Evolutionary conservation across 208 protist species (phyloP).

Genomic region (Leishmania mexicana): DNA sequence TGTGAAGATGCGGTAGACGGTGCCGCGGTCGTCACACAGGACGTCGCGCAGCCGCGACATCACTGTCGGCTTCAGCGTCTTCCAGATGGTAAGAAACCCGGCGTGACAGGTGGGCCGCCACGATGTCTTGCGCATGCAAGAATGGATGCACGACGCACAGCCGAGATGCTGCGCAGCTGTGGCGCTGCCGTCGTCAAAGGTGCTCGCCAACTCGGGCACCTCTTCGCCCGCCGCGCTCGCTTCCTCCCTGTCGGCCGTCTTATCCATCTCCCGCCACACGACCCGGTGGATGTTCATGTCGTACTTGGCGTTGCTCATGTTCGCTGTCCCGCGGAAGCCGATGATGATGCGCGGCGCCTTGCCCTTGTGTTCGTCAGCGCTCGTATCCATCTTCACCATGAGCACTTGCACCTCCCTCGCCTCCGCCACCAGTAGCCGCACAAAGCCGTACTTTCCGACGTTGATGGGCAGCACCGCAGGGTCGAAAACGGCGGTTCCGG

Average conservation of each 20-base stretch:
- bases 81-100: slow-evolving; percentile 88
- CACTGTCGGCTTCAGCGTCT: slow-evolving; percentile 57
- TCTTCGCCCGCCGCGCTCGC: not conserved
- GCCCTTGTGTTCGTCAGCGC: slow-evolving; percentile 36
- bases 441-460: slow-evolving; percentile 84
- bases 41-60: slow-evolving; percentile 48
- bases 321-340: slow-evolving; percentile 87
- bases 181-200: slow-evolving; percentile 19
- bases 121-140: slow-evolving; percentile 27
- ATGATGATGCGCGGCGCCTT: slow-evolving; percentile 86
- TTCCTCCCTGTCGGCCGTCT: slow-evolving; percentile 1
- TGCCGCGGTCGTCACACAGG: slow-evolving; percentile 37
- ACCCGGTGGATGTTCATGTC: slow-evolving; percentile 75
- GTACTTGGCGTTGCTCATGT: slow-evolving; percentile 78
- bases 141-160: slow-evolving; percentile 32
- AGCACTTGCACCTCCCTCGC: slow-evolving; percentile 77
- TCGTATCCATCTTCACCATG: slow-evolving; percentile 60
- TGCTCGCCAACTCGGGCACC: slow-evolving; percentile 6
- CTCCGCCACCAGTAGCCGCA: slow-evolving; percentile 52
- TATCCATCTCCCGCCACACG: slow-evolving; percentile 80
- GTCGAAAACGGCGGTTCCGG: slow-evolving; percentile 2
- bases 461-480: slow-evolving; percentile 53
- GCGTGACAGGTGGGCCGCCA: slow-evolving; percentile 76
- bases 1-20: slow-evolving; percentile 78
- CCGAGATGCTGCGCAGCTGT: slow-evolving; percentile 28